Conservation (phyloP, 805 yeast species). For the Yarrowia bubula region DNA sequence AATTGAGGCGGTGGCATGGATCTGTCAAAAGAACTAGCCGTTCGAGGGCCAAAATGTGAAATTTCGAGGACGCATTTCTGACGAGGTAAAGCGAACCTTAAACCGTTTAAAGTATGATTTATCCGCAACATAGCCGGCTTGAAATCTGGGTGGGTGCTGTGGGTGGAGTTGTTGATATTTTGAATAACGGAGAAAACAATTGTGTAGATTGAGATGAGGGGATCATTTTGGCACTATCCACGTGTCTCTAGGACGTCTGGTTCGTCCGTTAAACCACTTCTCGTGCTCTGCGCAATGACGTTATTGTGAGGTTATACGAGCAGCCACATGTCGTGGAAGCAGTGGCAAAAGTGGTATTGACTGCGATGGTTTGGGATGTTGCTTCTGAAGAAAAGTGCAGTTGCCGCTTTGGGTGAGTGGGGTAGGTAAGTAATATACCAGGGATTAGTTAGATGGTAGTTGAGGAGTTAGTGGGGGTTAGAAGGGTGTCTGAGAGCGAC, state of each 20-base stretch:
- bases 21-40: neutral
- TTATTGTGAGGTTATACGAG: constrained; percentile 2
- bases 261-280: neutral
- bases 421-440: too few relatives aligned
- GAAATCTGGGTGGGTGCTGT: neutral
- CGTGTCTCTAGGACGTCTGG: too few relatives aligned
- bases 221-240: neutral
- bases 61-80: neutral
- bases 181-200: neutral
- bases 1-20: neutral
- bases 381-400: too few relatives aligned
- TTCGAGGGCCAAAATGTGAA: neutral
- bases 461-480: too few relatives aligned
- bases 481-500: too few relatives aligned
- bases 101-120: neutral
- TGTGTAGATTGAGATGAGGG: neutral
- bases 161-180: neutral
- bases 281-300: neutral
- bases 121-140: neutral
- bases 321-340: neutral
- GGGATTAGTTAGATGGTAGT: too few relatives aligned
- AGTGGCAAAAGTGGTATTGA: too few relatives aligned
- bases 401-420: too few relatives aligned
- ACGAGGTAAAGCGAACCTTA: neutral
- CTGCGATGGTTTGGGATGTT: too few relatives aligned